A percentile compares a stretch with the other conserved stretches of the same genome.
Conservation (phyloP, 2,329 filamentous ascomycete genomes). For the Colletotrichum sp. region DNA sequence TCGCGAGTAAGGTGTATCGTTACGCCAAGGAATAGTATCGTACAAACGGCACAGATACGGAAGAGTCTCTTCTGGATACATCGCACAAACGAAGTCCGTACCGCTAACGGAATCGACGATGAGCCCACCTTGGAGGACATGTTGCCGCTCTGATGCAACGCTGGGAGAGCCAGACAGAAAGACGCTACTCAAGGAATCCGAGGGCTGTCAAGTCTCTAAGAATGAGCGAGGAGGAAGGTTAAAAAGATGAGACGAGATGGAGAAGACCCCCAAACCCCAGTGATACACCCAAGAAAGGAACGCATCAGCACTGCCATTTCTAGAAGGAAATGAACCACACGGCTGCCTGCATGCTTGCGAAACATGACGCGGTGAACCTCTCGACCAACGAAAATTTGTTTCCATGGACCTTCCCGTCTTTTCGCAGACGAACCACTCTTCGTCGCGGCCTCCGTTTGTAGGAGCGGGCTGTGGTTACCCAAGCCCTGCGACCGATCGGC, state of each 20-base stretch:
- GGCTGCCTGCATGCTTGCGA: background rate
- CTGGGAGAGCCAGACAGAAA: background rate
- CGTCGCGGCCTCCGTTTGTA: background rate
- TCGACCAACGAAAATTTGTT: background rate
- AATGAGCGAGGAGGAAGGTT: background rate
- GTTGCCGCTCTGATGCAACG: background rate
- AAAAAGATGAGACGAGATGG: constrained; percentile 14
- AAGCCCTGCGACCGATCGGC: background rate
- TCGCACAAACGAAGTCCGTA: background rate
- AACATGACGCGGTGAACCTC: background rate
- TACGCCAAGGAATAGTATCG: background rate
- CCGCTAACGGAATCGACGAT: background rate
- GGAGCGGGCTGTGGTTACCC: background rate
- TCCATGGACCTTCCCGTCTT: background rate
- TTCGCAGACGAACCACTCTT: background rate
- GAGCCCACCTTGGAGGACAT: background rate
- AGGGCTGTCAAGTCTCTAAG: background rate
- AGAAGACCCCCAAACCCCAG: background rate
- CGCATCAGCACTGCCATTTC: background rate
- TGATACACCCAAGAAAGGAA: background rate
- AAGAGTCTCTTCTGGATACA: constrained; percentile 6
- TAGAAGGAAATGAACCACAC: background rate
- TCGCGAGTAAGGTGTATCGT: background rate
- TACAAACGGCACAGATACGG: background rate
- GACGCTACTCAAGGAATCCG: background rate